Evolutionary conservation across 768 basidiomycete species (phyloP).

Genomic region (Lentinula raphanica): DNA sequence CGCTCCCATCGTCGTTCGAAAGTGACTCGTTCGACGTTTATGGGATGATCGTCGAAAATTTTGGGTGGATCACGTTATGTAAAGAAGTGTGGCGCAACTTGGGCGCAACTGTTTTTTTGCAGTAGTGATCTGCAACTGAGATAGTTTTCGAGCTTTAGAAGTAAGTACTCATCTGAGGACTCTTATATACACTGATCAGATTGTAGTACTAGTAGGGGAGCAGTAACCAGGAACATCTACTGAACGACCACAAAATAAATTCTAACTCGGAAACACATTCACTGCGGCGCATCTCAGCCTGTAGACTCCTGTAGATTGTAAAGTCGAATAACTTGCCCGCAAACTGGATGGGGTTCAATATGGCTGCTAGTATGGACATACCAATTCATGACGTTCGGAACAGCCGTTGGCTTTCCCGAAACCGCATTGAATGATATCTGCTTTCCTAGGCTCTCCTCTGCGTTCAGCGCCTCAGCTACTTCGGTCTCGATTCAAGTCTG

Average conservation of each 20-base stretch:
- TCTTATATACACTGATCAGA: neutral
- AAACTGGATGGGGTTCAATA: too few species aligned
- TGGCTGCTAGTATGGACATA: too few species aligned
- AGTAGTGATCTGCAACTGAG: neutral
- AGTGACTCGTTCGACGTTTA: neutral
- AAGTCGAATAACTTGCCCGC: too few species aligned
- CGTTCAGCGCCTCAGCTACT: too few species aligned
- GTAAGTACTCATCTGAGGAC: neutral
- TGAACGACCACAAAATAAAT: too few species aligned
- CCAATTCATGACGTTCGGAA: neutral
- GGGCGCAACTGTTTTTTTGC: neutral
- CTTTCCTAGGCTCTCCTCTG: too few species aligned
- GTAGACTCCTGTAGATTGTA: too few species aligned
- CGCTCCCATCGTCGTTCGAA: neutral
- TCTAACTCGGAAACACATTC: too few species aligned
- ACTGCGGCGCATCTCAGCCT: too few species aligned
- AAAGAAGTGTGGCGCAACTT: neutral
- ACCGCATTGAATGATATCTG: neutral
- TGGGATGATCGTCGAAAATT: neutral
- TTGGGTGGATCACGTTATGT: neutral
- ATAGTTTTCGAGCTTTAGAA: neutral
- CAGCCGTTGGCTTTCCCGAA: neutral
- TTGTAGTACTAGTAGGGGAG: too few species aligned
- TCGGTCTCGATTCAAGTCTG: neutral
- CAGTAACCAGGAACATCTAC: too few species aligned